Evolutionary conservation across 306 rosid genomes (phyloP), one percentile per base, ranked within the genome.

Genomic region (Vicia faba): DNA sequence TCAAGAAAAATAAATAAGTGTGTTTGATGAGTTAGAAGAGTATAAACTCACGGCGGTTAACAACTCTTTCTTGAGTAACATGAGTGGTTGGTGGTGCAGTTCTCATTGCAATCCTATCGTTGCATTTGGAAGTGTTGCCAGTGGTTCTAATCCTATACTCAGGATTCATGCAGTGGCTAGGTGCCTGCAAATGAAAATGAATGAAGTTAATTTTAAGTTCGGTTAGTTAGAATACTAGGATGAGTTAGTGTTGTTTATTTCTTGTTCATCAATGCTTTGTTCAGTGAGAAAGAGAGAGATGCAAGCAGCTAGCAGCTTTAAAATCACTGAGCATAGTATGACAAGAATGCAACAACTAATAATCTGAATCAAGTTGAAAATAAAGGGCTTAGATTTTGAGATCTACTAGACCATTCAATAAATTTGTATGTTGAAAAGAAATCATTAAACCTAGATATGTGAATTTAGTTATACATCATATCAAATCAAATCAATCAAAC

Each of bases 81-180:
- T 43, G 74, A 29, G 75, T 70, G 60, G 79, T 62, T 11, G 91
- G 87, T 29, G 88, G 87, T 29, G 88, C 80, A 60, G 88, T 79
- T 60, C 92, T 76, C 80, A 82, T 82, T 79, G 90, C 85, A 78
- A 82, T 76, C 89, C 83, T 95, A 60, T 79, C 87, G 89, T 78
- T 84, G 85, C 83, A 78, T 88, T 83, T 90, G 61, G 99, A 87
- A 23, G 95, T 78, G 12, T 95, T 83, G 8, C 97, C 89, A 3
- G 25, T 10, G 7, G 85, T 84, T 35, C 89, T 89, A 28, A 73
- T 83, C 76, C 83, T 84, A 44, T 82, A 82, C 67, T 95, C 96
- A 25, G 79, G 84, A 41, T 80, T 65, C 31, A 80, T 67, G 79
- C 75, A 73, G 75, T 75, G 74, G 48, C 73, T 75, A 35, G 80